phyloP scores from a whole-genome alignment of 768 basidiomycete genomes.

The Tulasnella sp. region DNA sequence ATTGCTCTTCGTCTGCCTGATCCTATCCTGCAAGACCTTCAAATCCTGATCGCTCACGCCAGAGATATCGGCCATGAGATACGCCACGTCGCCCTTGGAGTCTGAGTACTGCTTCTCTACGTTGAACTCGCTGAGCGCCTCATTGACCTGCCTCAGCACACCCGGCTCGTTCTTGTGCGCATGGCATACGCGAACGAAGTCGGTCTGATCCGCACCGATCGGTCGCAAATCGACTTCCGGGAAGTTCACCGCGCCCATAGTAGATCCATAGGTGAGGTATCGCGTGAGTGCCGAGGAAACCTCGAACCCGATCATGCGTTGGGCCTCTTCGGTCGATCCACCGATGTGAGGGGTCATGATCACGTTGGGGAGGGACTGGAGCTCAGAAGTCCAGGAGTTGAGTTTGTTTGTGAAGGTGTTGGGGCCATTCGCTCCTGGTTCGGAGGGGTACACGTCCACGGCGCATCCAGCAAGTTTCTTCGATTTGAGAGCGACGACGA shows the following conservation, averaged over 20 bases:
- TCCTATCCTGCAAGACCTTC: slow-evolving; percentile 63
- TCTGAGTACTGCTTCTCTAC: slow-evolving; percentile 99
- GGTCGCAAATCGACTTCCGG: slow-evolving; percentile 95
- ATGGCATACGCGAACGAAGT: slow-evolving; percentile 82
- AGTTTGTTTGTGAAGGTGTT: slow-evolving; percentile 74
- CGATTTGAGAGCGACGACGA: slow-evolving; percentile 70
- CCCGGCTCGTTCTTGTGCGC: slow-evolving; percentile 93
- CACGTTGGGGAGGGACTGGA: slow-evolving; percentile 74
- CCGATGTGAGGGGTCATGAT: slow-evolving; percentile 98
- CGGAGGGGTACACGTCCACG: slow-evolving; percentile 88
- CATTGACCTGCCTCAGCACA: slow-evolving; percentile 91
- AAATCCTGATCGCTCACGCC: slow-evolving; percentile 76
- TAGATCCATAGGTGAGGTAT: slow-evolving; percentile 88
- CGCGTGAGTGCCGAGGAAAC: slow-evolving; percentile 75
- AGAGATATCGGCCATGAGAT: slow-evolving; percentile 94
- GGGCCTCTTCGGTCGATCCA: slow-evolving; percentile 97
- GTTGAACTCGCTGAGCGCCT: slow-evolving; percentile 87
- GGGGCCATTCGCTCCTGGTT: slow-evolving; percentile 85
- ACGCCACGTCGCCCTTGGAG: slow-evolving; percentile 84
- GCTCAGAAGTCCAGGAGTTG: slow-evolving; percentile 69
- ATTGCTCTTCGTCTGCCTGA: slow-evolving; percentile 71
- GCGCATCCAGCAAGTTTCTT: slow-evolving; percentile 85
- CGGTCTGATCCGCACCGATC: slow-evolving; percentile 72
- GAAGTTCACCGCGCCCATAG: slow-evolving; percentile 93
- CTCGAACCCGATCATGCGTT: slow-evolving; percentile 93